Evolutionary conservation across 495 filamentous ascomycete species (phyloP).

Genomic region (Penicillium chermesinum): DNA sequence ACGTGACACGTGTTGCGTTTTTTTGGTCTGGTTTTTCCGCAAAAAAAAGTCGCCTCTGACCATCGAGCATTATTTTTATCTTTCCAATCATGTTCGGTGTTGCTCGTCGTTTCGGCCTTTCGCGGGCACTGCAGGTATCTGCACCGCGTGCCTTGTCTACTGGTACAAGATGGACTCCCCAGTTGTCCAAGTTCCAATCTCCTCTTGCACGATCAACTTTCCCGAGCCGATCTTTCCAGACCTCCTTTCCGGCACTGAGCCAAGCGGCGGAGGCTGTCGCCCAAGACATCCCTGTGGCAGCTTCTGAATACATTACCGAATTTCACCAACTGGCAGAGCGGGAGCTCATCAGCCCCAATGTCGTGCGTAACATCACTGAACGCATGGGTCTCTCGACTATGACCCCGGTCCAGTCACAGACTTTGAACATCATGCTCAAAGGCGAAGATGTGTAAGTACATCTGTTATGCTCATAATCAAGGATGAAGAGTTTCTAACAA

Average conservation of each 20-base stretch:
- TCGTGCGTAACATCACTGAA: constrained; percentile 63
- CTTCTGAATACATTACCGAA: constrained; percentile 44
- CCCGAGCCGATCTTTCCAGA: constrained; percentile 27
- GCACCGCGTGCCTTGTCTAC: constrained; percentile 26
- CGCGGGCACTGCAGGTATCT: constrained; percentile 34
- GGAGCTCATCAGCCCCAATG: constrained; percentile 55
- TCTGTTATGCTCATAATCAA: constrained; percentile 1
- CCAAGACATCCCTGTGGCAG: constrained; percentile 15
- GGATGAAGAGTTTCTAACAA: constrained; percentile 14
- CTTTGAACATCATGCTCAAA: constrained; percentile 69
- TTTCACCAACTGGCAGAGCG: constrained; percentile 65
- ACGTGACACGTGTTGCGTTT: constrained; percentile 19
- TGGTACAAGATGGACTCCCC: constrained; percentile 24
- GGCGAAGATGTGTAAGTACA: constrained; percentile 72
- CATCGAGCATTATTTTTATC: neutral
- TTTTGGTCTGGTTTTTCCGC: constrained; percentile 11
- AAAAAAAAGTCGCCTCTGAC: neutral
- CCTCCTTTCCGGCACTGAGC: constrained; percentile 24
- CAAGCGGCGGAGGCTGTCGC: constrained; percentile 10
- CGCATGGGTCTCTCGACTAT: constrained; percentile 73
- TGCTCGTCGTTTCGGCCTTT: constrained; percentile 38
- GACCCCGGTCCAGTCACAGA: constrained; percentile 87
- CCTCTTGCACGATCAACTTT: constrained; percentile 17
- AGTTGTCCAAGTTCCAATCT: constrained; percentile 28
- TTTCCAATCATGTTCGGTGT: constrained; percentile 35